A percentile compares a stretch with the other conserved stretches of the same genome.
Conservation (phyloP, 108 stramenopile species). For the Nitzschia sp. region DNA sequence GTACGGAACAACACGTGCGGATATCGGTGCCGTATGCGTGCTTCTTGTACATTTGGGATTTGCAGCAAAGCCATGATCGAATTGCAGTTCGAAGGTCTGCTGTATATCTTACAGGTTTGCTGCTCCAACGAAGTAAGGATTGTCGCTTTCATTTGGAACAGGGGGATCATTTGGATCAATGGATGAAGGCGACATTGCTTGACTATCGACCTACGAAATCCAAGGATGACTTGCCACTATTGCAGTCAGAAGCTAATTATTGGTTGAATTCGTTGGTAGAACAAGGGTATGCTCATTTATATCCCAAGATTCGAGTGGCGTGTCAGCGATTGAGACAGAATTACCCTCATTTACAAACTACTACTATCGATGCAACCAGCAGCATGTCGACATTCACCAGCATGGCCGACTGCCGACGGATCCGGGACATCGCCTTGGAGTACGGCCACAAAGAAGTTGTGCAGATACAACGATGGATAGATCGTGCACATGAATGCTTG, state of each 20-base stretch:
- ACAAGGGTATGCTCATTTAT: conserved; percentile 24
- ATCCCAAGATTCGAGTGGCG: conserved; percentile 34
- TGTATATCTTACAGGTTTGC: conserved; percentile 29
- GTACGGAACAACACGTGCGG: background rate
- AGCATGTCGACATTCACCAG: background rate
- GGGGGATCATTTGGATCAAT: conserved; percentile 18
- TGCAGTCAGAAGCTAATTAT: conserved; percentile 34
- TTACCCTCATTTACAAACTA: conserved; percentile 8
- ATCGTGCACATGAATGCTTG: conserved; percentile 23
- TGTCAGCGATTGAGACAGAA: conserved; percentile 25
- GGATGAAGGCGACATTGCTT: conserved; percentile 1
- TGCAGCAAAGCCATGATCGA: conserved; percentile 36
- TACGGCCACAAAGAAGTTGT: conserved; percentile 27
- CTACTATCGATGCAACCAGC: background rate
- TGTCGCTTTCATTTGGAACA: conserved; percentile 31
- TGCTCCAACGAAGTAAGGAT: conserved; percentile 38
- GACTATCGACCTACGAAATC: background rate
- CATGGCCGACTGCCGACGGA: conserved; percentile 22
- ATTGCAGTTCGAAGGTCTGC: conserved; percentile 40
- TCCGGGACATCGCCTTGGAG: conserved; percentile 42
- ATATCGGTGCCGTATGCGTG: conserved; percentile 38
- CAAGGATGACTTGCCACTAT: conserved; percentile 6
- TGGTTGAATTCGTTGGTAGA: conserved; percentile 18
- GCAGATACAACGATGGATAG: conserved; percentile 27
- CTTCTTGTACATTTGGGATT: conserved; percentile 37